A percentile compares a stretch with the other conserved stretches of the same genome.
phyloP scores from a whole-genome alignment of 2,329 filamentous ascomycete species.

The Ascochyta lentis region DNA sequence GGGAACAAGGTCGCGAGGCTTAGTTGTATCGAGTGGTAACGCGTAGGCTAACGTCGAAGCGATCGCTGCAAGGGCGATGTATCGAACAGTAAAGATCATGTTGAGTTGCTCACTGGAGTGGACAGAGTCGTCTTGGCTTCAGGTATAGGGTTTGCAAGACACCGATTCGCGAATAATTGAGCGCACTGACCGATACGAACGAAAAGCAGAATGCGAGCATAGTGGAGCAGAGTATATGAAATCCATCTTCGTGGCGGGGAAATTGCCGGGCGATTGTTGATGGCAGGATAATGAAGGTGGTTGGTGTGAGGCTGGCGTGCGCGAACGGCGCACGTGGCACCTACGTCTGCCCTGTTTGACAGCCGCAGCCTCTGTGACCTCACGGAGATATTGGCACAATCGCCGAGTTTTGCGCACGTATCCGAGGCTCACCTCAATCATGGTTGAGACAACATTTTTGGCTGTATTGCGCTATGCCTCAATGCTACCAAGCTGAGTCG shows the following conservation, averaged over 20 bases:
- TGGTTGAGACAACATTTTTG: background rate
- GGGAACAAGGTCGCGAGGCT: slow-evolving; percentile 23
- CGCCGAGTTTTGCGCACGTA: background rate
- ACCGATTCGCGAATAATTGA: background rate
- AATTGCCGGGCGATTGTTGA: slow-evolving; percentile 4
- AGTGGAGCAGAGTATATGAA: slow-evolving; percentile 12
- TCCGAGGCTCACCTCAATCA: background rate
- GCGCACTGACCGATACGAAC: slow-evolving; percentile 1
- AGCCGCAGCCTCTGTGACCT: background rate
- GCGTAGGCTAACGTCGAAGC: slow-evolving; percentile 30
- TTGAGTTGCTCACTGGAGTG: slow-evolving; percentile 20
- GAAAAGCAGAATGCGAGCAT: slow-evolving; percentile 4
- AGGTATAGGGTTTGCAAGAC: background rate
- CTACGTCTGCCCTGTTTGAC: background rate
- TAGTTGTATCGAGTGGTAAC: slow-evolving; percentile 35
- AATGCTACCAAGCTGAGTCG: background rate
- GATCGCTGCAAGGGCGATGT: slow-evolving; percentile 29
- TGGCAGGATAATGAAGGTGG: slow-evolving; percentile 12
- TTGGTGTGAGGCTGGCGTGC: slow-evolving; percentile 4
- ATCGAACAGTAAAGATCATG: slow-evolving; percentile 37
- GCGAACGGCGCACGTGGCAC: slow-evolving; percentile 1
- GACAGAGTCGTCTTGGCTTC: background rate
- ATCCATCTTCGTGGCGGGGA: slow-evolving; percentile 15
- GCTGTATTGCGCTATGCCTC: background rate
- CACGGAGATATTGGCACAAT: background rate